phyloP scores from a whole-genome alignment of 768 basidiomycete genomes.

The Crucibulum laeve region DNA sequence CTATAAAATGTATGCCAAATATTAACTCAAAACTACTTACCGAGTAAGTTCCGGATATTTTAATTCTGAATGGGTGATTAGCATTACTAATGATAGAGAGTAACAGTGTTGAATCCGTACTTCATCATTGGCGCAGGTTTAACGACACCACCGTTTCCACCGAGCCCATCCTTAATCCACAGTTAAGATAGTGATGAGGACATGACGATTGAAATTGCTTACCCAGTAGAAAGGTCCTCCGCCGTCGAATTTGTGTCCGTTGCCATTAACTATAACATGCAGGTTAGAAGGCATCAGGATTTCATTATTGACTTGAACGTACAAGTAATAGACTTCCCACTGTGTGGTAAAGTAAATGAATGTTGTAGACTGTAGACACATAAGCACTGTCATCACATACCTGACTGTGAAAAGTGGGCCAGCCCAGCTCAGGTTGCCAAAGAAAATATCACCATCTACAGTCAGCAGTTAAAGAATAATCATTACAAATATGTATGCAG shows the following conservation, averaged over 20 bases:
- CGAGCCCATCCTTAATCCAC: slow-evolving; percentile 29
- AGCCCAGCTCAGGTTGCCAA: slow-evolving; percentile 47
- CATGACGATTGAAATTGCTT: background rate
- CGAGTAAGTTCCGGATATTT: slow-evolving; percentile 30
- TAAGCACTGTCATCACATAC: slow-evolving; percentile 20
- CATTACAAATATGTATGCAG: background rate
- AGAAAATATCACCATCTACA: slow-evolving; percentile 52
- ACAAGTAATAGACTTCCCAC: slow-evolving; percentile 48
- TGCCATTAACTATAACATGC: slow-evolving; percentile 29
- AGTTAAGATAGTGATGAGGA: background rate
- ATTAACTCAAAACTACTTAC: slow-evolving; percentile 19
- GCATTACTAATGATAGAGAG: background rate
- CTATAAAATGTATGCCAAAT: slow-evolving; percentile 16
- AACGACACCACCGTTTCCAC: slow-evolving; percentile 29
- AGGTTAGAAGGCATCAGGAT: background rate
- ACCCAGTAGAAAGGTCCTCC: slow-evolving; percentile 42
- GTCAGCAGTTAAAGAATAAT: background rate
- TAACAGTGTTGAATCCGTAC: slow-evolving; percentile 13
- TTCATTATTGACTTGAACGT: slow-evolving; percentile 8
- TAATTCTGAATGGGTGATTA: slow-evolving; percentile 21
- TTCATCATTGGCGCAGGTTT: slow-evolving; percentile 45
- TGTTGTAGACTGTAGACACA: background rate
- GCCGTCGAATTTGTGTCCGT: slow-evolving; percentile 36
- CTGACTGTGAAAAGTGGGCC: slow-evolving; percentile 52
- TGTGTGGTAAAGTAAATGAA: slow-evolving; percentile 13